phyloP scores from a whole-genome alignment of 352 stramenopile genomes.

The Phytophthora capsici region DNA sequence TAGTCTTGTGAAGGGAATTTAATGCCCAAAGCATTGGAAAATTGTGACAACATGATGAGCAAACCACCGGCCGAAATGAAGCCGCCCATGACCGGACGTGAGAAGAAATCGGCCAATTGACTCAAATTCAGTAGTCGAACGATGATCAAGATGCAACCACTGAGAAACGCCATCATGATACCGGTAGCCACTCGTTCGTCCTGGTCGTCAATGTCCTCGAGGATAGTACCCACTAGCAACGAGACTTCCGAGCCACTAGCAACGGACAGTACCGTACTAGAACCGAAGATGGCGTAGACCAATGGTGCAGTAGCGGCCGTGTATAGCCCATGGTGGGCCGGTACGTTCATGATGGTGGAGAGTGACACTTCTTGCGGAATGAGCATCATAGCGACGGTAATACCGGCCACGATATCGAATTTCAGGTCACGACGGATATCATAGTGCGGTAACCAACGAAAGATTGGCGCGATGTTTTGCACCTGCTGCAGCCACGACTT shows the following conservation, averaged over 20 bases:
- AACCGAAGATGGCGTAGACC: not conserved
- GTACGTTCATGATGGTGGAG: constrained; percentile 1
- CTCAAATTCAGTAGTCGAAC: constrained; percentile 78
- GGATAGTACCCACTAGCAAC: constrained; percentile 44
- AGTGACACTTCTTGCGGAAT: not conserved
- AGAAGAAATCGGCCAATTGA: constrained; percentile 79
- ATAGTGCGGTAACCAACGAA: not conserved
- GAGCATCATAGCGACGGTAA: not conserved
- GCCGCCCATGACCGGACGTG: not conserved
- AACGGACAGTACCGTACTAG: not conserved
- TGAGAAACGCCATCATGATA: constrained; percentile 69
- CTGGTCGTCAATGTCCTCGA: constrained; percentile 46
- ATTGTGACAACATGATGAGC: not conserved
- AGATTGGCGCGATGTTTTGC: not conserved
- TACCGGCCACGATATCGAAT: not conserved
- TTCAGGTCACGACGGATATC: not conserved
- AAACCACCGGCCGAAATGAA: not conserved
- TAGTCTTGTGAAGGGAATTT: constrained; percentile 48
- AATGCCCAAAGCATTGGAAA: constrained; percentile 82
- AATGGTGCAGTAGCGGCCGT: not conserved
- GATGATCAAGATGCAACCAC: constrained; percentile 72
- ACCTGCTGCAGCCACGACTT: not conserved
- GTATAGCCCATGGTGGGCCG: not conserved
- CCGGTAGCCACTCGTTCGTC: constrained; percentile 47
- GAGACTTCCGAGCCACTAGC: not conserved